A percentile compares a stretch with the other conserved stretches of the same genome.
Conservation (phyloP, 192 early-diverging fungal species). For the Martensiomyces pterosporus region DNA sequence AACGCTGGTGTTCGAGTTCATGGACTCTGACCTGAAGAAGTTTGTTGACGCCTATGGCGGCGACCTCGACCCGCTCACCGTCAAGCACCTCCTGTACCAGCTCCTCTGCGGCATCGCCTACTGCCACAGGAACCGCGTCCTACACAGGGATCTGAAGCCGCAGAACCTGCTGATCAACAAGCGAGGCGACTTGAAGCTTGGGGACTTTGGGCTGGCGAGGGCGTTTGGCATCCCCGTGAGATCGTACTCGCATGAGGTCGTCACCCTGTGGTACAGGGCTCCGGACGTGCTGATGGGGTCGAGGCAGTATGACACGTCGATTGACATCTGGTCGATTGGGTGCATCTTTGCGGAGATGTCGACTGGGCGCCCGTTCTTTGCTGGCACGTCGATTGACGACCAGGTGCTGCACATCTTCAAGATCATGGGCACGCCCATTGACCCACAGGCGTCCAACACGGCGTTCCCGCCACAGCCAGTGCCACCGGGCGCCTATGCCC, state of each 20-base stretch:
- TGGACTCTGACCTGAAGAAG: conserved; percentile 99
- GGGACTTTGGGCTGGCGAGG: conserved; percentile 94
- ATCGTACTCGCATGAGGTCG: conserved; percentile 83
- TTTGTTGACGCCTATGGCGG: conserved; percentile 87
- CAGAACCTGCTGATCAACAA: conserved; percentile 95
- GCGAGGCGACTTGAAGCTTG: conserved; percentile 76
- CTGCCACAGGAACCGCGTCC: conserved; percentile 92
- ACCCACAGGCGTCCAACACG: conserved; percentile 42
- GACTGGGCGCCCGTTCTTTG: conserved; percentile 84
- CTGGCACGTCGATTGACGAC: conserved; percentile 82
- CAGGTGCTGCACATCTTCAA: conserved; percentile 92
- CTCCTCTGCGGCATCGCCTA: conserved; percentile 94
- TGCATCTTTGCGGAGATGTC: conserved; percentile 91
- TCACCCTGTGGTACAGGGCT: conserved; percentile 84
- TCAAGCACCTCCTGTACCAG: conserved; percentile 98
- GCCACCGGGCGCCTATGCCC: too few relatives aligned
- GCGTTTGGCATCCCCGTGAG: conserved; percentile 95
- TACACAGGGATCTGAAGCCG: conserved; percentile 91
- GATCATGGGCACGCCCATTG: conserved; percentile 77
- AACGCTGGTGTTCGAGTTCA: conserved; percentile 96
- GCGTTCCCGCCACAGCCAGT: too few relatives aligned
- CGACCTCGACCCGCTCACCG: conserved; percentile 70
- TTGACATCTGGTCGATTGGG: conserved; percentile 85
- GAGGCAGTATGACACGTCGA: conserved; percentile 80
- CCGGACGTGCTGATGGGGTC: conserved; percentile 88